Base-by-base conservation (phyloP, 2,329 filamentous ascomycete genomes). In the Ophiognomonia clavigignenti-juglandacearum region DNA sequence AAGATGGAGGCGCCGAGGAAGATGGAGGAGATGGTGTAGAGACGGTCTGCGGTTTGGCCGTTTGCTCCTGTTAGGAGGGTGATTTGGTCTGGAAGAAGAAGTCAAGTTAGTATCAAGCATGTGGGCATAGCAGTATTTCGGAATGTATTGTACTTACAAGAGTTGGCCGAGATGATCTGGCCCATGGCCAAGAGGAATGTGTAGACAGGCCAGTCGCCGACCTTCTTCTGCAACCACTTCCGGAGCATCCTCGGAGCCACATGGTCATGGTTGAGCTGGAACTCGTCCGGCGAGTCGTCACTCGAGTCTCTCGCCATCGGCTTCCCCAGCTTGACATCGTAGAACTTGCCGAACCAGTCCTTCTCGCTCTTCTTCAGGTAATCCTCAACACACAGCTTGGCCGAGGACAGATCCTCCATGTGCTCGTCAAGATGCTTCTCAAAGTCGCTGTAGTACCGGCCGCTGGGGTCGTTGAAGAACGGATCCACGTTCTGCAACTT, bases 171-270 rank as follows among this genome's bases (percentile, higher is more conserved):
- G 41, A 84, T 76, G 51, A 84, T 78, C 56, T 84, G 80, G 19
- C 78, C 77, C 29, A 82, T 68, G 8, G 78, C 78, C 16, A 84
- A 71, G 39, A 84, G 68, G 51, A 83, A 70, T 4, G 77, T 74
- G 59, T 84, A 84, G 6, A 83, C 58, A 0, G 80, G 81, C 80
- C 80, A 84, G 55, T 82, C 78, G n/a, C 76, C 76, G 45, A 83
- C 61, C 29, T 78, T 76, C 47, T 73, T 66, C 51, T 77, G 70
- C 63, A 83, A 36, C 23, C 59, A 64, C 50, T 78, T 77, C 53
- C 68, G 72, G 6, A 82, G 53, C 6, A 78, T 77, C 0, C 68
- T 77, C 0, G 79, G 80, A 10, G 77, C 72, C 39, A 73, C 61
- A 56, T 82, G 82, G 57, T 79, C 71, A 8, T 68, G 66, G 13